Conservation (phyloP, 1,139 yeast genomes). For the Pichia sp. region DNA sequence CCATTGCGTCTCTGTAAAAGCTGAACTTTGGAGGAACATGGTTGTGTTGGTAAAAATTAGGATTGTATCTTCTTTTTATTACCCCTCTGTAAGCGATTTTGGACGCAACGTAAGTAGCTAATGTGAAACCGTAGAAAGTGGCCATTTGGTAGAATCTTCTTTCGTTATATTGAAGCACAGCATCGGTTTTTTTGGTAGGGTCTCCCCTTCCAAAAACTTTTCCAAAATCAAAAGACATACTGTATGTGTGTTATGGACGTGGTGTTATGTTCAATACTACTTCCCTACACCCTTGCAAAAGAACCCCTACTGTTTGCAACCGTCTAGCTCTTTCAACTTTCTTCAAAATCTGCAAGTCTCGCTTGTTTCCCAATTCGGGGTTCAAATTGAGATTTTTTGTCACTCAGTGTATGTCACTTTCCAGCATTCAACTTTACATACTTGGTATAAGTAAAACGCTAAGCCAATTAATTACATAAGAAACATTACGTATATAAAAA, state of each 20-base stretch:
- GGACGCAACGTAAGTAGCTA: slow-evolving; percentile 64
- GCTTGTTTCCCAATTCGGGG: too few relatives aligned
- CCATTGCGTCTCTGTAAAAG: slow-evolving; percentile 76
- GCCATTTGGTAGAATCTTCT: slow-evolving; percentile 71
- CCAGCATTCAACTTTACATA: too few relatives aligned
- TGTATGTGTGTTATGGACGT: not conserved
- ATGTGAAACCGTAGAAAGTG: slow-evolving; percentile 65
- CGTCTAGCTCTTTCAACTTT: too few relatives aligned
- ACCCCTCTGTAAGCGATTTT: slow-evolving; percentile 73
- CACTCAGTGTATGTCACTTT: too few relatives aligned
- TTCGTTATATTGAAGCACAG: slow-evolving; percentile 33
- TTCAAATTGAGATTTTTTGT: too few relatives aligned
- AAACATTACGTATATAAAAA: too few relatives aligned
- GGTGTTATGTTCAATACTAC: not conserved
- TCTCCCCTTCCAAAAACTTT: slow-evolving; percentile 25
- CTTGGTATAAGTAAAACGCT: too few relatives aligned
- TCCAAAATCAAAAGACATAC: slow-evolving; percentile 24
- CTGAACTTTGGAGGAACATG: slow-evolving; percentile 81
- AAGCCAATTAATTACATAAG: too few relatives aligned
- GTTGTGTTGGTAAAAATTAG: slow-evolving; percentile 77
- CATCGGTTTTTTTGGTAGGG: slow-evolving; percentile 25
- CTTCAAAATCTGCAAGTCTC: too few relatives aligned
- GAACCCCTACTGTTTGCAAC: not conserved
- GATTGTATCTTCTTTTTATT: slow-evolving; percentile 63
- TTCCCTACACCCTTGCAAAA: not conserved